Base-by-base conservation (phyloP, 2,329 filamentous ascomycete genomes). In the Pseudopithomyces maydicus region DNA sequence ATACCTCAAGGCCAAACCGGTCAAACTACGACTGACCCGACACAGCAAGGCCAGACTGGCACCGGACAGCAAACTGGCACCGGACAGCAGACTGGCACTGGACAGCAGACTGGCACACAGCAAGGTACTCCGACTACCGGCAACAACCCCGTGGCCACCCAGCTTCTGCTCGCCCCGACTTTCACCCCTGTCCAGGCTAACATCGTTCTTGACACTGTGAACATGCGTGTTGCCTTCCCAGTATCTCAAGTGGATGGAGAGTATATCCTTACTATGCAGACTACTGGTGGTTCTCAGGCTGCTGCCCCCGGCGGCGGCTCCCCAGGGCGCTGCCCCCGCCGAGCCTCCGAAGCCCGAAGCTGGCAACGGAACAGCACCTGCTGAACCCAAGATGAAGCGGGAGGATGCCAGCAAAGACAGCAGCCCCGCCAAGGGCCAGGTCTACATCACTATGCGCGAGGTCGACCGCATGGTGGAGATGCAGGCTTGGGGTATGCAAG, bases 141-240 rank as follows among this genome's bases (percentile, higher is more conserved):
- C 48, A 71, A 72, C 60, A 74, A 74, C 60, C 73, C 73, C 29
- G 73, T 70, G 29, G 73, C 73, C 8, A 55, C 61, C 17, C 60
- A 68, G 57, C 71, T 76, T 38, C 68, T 76, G 5, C 71, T 76
- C 26, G 61, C 64, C 1, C 73, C 73, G 6, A 76, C 73, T 17
- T 76, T 76, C 58, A 74, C 72, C 5, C 71, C 73, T 12, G 58
- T 76, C 35, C 66, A 72, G 39, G 71, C 70, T 19, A 59, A 73
- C 23, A 67, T 72, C 7, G 67, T 75, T 26, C 66, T 76, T 35
- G 73, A 76, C 43, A 68, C 69, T 44, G 53, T 68, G 32, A 76
- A 76, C 58, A 70, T 72, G 67, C 71, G 73, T 32, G 69, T 75
- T 43, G 73, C 73, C 19, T 62, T 76, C 38, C 73, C 73, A 0